Percentiles rank a stretch among this genome's conserved stretches.
Evolutionary conservation across 495 filamentous ascomycete genomes (phyloP).

Genomic region (Aspergillus conjunctus): DNA sequence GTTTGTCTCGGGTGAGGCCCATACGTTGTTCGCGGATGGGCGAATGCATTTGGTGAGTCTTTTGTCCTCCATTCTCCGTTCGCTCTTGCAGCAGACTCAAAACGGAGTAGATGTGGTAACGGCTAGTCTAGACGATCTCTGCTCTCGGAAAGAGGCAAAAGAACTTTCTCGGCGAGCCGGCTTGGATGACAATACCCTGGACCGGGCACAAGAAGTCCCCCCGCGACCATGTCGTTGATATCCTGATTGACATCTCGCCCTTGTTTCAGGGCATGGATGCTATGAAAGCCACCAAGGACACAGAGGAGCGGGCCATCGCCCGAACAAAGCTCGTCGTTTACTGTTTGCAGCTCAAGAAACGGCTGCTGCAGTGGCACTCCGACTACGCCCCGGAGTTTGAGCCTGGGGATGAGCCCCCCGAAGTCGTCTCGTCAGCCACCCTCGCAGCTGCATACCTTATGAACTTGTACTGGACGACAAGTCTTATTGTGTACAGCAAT

Average conservation of each 20-base stretch:
- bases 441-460: slow-evolving; percentile 13
- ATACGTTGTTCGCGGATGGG: slow-evolving; percentile 14
- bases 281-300: neutral
- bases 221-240: slow-evolving; percentile 11
- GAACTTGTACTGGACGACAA: slow-evolving; percentile 6
- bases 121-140: slow-evolving; percentile 3
- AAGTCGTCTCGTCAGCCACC: neutral
- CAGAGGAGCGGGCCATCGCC: neutral
- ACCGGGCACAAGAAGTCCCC: slow-evolving; percentile 7
- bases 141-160: slow-evolving; percentile 6
- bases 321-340: slow-evolving; percentile 3
- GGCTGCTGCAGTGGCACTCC: slow-evolving; percentile 8
- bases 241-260: slow-evolving; percentile 8
- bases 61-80: neutral
- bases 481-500: slow-evolving; percentile 4
- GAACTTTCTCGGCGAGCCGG: slow-evolving; percentile 4
- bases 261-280: slow-evolving; percentile 12
- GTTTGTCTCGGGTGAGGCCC: slow-evolving; percentile 11
- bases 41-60: slow-evolving; percentile 7
- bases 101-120: too few species aligned
- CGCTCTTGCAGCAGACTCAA: neutral
- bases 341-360: slow-evolving; percentile 2
- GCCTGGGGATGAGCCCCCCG: neutral
- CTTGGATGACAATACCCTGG: slow-evolving; percentile 18
- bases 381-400: slow-evolving; percentile 11